A percentile compares a stretch with the other conserved stretches of the same genome.
Conservation (phyloP, 352 stramenopile genomes). For the Globisporangium megalacanthum region DNA sequence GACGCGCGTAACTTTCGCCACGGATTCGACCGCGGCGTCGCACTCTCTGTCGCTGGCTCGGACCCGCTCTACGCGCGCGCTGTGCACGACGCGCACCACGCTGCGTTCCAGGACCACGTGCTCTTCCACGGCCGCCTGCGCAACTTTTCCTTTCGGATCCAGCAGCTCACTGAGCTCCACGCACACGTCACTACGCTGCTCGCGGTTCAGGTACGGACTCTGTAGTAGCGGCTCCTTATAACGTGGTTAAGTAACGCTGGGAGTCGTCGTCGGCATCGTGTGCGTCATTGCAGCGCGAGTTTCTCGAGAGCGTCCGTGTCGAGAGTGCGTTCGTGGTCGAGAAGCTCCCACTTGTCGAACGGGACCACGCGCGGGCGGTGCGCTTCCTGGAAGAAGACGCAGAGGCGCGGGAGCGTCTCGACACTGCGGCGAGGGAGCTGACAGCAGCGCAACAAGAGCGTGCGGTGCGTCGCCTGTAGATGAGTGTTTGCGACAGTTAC, state of each 20-base stretch:
- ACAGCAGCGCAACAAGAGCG: conserved; percentile 30
- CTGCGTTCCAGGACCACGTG: conserved; percentile 56
- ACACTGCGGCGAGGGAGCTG: conserved; percentile 25
- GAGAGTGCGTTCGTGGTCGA: conserved; percentile 46
- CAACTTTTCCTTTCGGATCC: conserved; percentile 63
- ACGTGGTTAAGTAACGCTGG: too few relatives aligned
- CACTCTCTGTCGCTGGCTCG: conserved; percentile 21
- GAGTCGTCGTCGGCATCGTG: background rate
- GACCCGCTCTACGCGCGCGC: conserved; percentile 46
- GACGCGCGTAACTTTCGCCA: conserved; percentile 72
- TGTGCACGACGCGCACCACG: conserved; percentile 45
- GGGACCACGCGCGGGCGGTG: conserved; percentile 40
- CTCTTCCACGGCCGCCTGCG: conserved; percentile 59
- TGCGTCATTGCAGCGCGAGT: conserved; percentile 27
- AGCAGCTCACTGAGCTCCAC: conserved; percentile 44
- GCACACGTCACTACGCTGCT: conserved; percentile 33
- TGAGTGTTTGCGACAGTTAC: background rate
- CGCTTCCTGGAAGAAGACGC: conserved; percentile 41
- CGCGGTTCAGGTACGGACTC: conserved; percentile 37
- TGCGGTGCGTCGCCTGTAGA: conserved; percentile 21
- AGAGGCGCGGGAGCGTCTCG: conserved; percentile 17
- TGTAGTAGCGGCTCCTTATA: background rate
- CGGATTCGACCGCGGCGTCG: conserved; percentile 34
- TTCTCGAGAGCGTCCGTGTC: conserved; percentile 34
- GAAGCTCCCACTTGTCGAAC: conserved; percentile 54